These are phyloP conservation scores for Rosa rugosa DNA, from an alignment of 306 rosid species.

Conservation along the genomic window DNA sequence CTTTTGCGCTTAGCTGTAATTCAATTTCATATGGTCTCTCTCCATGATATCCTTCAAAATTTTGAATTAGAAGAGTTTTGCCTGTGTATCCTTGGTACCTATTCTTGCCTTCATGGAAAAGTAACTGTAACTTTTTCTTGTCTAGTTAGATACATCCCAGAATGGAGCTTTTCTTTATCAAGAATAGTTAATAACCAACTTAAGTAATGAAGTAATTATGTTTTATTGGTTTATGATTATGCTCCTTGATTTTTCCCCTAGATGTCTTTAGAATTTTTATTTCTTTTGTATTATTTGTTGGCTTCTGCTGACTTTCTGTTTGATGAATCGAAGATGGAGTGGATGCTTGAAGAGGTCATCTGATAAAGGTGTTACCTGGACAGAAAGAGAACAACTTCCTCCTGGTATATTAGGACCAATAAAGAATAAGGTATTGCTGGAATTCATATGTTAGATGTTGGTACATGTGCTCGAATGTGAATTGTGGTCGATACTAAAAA, in stretches of 20 bases:
- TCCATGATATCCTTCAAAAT: not conserved
- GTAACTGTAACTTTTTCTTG: not conserved
- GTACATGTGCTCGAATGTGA: not conserved
- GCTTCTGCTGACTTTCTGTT: constrained; percentile 11
- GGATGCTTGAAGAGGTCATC: constrained; percentile 83
- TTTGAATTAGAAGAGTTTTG: not conserved
- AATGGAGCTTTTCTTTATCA: not conserved
- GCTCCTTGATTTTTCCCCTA: not conserved
- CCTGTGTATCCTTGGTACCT: not conserved
- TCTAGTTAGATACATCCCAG: not conserved
- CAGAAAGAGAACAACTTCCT: constrained; percentile 90
- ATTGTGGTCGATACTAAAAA: not conserved
- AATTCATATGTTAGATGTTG: constrained; percentile 14
- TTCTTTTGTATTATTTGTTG: not conserved
- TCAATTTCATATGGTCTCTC: not conserved
- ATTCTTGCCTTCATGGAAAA: not conserved
- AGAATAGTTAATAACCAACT: not conserved
- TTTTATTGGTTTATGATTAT: not conserved
- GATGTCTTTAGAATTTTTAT: not conserved
- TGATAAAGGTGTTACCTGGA: constrained; percentile 80
- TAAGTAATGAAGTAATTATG: not conserved
- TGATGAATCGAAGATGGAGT: constrained; percentile 69
- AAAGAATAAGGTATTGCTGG: constrained; percentile 72
- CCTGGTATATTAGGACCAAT: constrained; percentile 97
- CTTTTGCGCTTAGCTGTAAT: not conserved